Evolutionary conservation across 2,329 filamentous ascomycete genomes (phyloP).

Genomic region (Cytospora piceae): DNA sequence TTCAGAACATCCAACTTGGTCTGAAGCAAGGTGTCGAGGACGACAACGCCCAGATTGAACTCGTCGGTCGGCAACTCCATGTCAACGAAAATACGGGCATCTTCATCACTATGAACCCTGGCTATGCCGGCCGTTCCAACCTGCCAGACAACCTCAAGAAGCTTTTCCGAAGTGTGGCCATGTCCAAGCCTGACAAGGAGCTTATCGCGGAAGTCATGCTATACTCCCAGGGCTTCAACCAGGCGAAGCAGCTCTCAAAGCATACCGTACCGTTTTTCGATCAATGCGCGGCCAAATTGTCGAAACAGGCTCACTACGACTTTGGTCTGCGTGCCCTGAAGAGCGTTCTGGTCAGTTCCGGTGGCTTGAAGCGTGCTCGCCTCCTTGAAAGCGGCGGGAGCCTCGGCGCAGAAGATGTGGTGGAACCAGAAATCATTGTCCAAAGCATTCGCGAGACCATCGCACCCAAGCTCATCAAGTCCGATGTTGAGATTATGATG

Average conservation of each 20-base stretch:
- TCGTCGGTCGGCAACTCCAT: constrained; percentile 85
- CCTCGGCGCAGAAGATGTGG: constrained; percentile 68
- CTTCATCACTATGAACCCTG: constrained; percentile 99
- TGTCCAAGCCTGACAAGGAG: constrained; percentile 99
- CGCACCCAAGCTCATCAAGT: constrained; percentile 91
- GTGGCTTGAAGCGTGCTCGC: constrained; percentile 87
- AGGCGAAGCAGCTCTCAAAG: constrained; percentile 90
- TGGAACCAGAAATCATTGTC: constrained; percentile 97
- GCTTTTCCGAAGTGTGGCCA: constrained; percentile 97
- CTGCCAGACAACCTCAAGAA: constrained; percentile 99
- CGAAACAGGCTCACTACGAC: constrained; percentile 98
- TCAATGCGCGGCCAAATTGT: constrained; percentile 76
- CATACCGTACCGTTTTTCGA: constrained; percentile 99
- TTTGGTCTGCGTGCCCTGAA: constrained; percentile 97
- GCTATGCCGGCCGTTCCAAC: constrained; percentile 97
- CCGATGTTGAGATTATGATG: constrained; percentile 87
- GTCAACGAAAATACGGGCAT: constrained; percentile 96
- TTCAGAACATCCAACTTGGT: constrained; percentile 98
- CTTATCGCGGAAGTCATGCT: constrained; percentile 99
- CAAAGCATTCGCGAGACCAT: constrained; percentile 99
- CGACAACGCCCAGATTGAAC: constrained; percentile 85
- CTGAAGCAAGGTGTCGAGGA: constrained; percentile 83
- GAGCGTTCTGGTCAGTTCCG: constrained; percentile 97
- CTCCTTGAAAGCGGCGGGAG: constrained; percentile 62
- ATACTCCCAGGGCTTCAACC: constrained; percentile 98